Evolutionary conservation across 1,284 basidiomycete genomes (phyloP).

Genomic region (Lentinula novae-zelandiae): DNA sequence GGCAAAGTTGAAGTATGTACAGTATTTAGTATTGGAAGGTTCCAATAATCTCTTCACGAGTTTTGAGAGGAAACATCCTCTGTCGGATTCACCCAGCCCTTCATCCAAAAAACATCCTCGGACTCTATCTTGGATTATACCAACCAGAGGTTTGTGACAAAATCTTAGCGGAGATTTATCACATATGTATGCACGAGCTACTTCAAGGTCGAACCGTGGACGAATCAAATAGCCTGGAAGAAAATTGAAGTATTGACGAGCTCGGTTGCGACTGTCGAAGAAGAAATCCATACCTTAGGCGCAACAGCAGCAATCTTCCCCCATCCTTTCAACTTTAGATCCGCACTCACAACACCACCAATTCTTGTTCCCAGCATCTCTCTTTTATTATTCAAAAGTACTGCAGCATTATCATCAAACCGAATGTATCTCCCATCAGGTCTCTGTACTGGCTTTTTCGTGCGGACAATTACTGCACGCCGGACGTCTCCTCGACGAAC

Average conservation of each 20-base stretch:
- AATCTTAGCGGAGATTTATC: no score
- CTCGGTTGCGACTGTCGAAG: background rate
- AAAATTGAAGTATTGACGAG: background rate
- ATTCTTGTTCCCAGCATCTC: constrained; percentile 97
- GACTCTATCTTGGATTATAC: no score
- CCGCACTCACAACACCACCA: constrained; percentile 89
- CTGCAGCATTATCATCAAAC: constrained; percentile 98
- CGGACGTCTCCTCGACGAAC: constrained; percentile 92
- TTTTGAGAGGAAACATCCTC: no score
- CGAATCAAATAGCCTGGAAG: constrained; percentile 8
- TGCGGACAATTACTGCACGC: constrained; percentile 92
- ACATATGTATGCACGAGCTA: background rate
- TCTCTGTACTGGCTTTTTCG: constrained; percentile 75
- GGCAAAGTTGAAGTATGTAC: background rate
- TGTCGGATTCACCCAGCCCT: no score
- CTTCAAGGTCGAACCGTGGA: background rate
- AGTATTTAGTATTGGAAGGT: background rate
- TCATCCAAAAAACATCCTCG: no score
- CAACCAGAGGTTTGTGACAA: no score
- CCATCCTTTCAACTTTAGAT: constrained; percentile 91
- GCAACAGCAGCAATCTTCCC: constrained; percentile 91
- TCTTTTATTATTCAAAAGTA: constrained; percentile 93
- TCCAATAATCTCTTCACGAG: no score
- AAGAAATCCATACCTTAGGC: constrained; percentile 67
- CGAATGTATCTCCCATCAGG: constrained; percentile 87